Evolutionary conservation across 2,329 filamentous ascomycete species (phyloP).

Genomic region (Chrysoporthe deuterocubensis): DNA sequence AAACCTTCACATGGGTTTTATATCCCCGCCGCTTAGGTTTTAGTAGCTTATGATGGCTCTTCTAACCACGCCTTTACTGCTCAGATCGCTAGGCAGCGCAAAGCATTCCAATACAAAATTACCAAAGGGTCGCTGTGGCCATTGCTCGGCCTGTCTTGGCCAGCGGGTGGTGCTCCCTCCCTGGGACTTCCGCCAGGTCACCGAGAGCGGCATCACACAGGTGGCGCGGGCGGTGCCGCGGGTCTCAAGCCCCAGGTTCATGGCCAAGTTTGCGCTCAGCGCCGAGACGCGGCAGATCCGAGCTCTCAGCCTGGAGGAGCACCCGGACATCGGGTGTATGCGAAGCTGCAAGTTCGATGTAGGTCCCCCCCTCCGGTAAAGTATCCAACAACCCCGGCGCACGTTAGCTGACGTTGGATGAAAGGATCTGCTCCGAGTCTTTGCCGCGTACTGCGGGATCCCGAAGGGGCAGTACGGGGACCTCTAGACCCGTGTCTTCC

Average conservation of each 20-base stretch:
- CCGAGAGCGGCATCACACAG: no score
- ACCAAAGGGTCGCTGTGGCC: neutral
- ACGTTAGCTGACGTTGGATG: neutral
- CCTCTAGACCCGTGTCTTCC: neutral
- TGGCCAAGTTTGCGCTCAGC: neutral
- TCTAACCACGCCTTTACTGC: neutral
- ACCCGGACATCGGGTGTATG: slow-evolving; percentile 1
- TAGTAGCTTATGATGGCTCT: neutral
- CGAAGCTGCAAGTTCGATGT: neutral
- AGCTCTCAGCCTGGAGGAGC: neutral
- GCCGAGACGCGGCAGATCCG: neutral
- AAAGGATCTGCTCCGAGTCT: neutral
- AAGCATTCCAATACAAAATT: no score
- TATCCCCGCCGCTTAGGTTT: neutral
- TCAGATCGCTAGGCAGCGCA: neutral
- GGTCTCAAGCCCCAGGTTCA: neutral
- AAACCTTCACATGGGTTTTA: neutral
- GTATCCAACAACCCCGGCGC: neutral
- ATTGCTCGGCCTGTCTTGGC: neutral
- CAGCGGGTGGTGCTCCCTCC: neutral
- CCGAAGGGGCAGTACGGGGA: neutral
- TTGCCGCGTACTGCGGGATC: neutral
- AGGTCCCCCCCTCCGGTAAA: neutral
- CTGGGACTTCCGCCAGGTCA: neutral
- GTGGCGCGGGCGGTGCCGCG: neutral